phyloP scores from a whole-genome alignment of 768 basidiomycete species.

The Leccinum rimulosum region DNA sequence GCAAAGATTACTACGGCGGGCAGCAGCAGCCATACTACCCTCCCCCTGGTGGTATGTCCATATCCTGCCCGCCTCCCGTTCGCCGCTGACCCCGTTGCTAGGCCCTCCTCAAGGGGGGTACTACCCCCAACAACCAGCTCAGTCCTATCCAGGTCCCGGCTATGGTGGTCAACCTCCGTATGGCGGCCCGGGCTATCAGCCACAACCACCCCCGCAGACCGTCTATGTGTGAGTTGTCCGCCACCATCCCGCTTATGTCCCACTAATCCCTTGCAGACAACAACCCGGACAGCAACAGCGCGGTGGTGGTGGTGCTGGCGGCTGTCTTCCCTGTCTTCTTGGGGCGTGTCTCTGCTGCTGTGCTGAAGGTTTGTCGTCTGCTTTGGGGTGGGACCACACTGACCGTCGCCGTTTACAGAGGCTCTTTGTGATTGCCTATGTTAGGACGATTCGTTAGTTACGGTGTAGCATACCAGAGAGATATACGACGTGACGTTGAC shows the following conservation, averaged over 20 bases:
- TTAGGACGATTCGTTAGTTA: slow-evolving; percentile 18
- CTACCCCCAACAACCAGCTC: slow-evolving; percentile 72
- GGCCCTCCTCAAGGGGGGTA: slow-evolving; percentile 56
- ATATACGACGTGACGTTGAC: slow-evolving; percentile 10
- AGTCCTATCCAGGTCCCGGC: slow-evolving; percentile 59
- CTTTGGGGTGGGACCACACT: slow-evolving; percentile 24
- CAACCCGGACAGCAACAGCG: slow-evolving; percentile 39
- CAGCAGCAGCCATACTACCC: slow-evolving; percentile 55
- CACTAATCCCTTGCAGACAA: slow-evolving; percentile 33
- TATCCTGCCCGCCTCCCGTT: neutral
- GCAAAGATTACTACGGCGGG: slow-evolving; percentile 68
- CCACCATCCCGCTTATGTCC: neutral
- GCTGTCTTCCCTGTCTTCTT: slow-evolving; percentile 48
- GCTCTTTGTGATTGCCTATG: slow-evolving; percentile 70
- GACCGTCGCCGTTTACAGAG: slow-evolving; percentile 43
- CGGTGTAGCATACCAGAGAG: slow-evolving; percentile 18
- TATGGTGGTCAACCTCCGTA: slow-evolving; percentile 32
- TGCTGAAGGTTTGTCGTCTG: slow-evolving; percentile 41
- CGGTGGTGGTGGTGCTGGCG: slow-evolving; percentile 28
- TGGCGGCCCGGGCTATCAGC: slow-evolving; percentile 40
- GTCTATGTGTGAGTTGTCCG: slow-evolving; percentile 67
- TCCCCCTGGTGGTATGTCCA: slow-evolving; percentile 43
- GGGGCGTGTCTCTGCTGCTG: slow-evolving; percentile 50
- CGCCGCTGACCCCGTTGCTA: slow-evolving; percentile 41
- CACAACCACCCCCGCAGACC: slow-evolving; percentile 74